Evolutionary conservation across 2,329 filamentous ascomycete species (phyloP), one percentile per base, ranked within the genome.

Genomic region (Calonectria henricotiae): DNA sequence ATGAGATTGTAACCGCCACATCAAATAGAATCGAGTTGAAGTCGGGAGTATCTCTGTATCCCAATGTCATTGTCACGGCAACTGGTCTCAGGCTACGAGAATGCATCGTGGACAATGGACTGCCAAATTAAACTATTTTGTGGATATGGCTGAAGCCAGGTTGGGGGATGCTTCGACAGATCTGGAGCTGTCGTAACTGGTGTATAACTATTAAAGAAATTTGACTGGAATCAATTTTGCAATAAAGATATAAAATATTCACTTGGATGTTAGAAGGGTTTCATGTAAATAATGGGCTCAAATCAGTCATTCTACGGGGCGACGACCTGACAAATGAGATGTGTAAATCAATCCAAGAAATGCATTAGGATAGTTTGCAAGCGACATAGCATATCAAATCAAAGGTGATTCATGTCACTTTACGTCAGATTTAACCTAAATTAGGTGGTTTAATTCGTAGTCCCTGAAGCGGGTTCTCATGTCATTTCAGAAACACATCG

Each of bases 31-130:
- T 65, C 11, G 76, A 71, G 1, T 80, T 81, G 47, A 84, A 79
- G 46, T 82, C 74, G 27, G 76, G 79, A 2, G 75, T 82, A 78
- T 82, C 69, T 2, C 77, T 92, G 0, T 79, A 85, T 15, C 86
- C 89, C 0, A 90, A 92, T 73, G 85, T 89, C 69, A 90, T 93
- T 73, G 82, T 92, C 67, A 91, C 90, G 0, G 91, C 91, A 0
- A 93, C 91, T 0, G 91, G 91, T n/a, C n/a, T n/a, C n/a, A 5
- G 62, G 62, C 15, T 65, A 65, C 27, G 47, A 41, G 35, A 65
- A 65, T 6, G 62, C 62, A 9, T 43, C 62, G 8, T 65, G 62
- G 62, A 65, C 62, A 76, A 9, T 83, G 81, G 79, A 75, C 74
- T n/a, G 78, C 78, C 0, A 79, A 79, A 68, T 69, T 74, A 0